phyloP scores from a whole-genome alignment of 768 basidiomycete species.

The Agrocybe pediades region DNA sequence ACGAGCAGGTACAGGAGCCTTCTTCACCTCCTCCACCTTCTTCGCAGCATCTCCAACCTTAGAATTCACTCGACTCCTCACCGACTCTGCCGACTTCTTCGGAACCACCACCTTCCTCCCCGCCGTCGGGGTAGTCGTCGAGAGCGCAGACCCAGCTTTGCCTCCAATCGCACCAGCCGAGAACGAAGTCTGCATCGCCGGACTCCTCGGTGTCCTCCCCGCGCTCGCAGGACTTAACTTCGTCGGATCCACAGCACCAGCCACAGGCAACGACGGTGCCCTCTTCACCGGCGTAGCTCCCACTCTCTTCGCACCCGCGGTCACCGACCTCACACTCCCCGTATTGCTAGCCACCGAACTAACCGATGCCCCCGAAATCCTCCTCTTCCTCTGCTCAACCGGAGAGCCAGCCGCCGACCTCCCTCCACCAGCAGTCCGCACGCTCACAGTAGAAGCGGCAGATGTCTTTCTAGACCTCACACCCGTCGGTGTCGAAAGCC shows the following conservation, averaged over 20 bases:
- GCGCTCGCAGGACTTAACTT: conserved; percentile 31
- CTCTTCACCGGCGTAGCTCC: conserved; percentile 26
- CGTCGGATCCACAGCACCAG: conserved; percentile 24
- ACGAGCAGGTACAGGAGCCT: not conserved
- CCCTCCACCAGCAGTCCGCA: conserved; percentile 14
- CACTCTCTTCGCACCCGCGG: conserved; percentile 12
- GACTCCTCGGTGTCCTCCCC: conserved; percentile 5
- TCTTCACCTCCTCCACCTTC: not conserved
- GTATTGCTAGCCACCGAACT: conserved; percentile 26
- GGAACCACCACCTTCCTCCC: not conserved
- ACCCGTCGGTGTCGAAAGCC: conserved; percentile 17
- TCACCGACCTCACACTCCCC: conserved; percentile 23
- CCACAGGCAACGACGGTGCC: conserved; percentile 26
- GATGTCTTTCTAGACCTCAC: conserved; percentile 33
- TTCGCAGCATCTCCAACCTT: not conserved
- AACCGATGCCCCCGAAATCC: conserved; percentile 25
- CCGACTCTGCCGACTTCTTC: not conserved
- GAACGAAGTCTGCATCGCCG: not conserved
- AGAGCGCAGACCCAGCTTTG: not conserved
- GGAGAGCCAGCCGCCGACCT: conserved; percentile 16
- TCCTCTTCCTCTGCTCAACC: conserved; percentile 22
- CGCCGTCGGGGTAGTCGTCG: conserved; percentile 1
- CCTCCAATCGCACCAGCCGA: not conserved
- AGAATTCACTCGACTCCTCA: not conserved
- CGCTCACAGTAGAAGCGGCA: conserved; percentile 25